Base-by-base conservation (phyloP, 2,329 filamentous ascomycete genomes). In the Tetracladium maxilliforme region DNA sequence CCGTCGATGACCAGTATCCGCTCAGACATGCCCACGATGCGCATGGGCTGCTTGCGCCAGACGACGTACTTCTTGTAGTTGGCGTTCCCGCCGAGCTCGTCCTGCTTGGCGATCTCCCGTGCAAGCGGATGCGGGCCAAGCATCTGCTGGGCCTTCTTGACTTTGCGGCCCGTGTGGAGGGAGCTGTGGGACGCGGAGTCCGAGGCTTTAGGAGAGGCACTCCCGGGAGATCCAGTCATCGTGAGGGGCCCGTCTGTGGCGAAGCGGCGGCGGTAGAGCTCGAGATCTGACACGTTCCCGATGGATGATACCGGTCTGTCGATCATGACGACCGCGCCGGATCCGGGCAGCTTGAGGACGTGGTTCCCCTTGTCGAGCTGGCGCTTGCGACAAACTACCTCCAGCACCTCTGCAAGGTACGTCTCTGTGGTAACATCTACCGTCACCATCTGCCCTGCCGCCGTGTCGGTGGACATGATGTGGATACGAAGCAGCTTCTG, bases 241-340 rank as follows among this genome's bases (percentile, higher is more conserved):
- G 71, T 74, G 19, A 80, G 56, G 6, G 73, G 71, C 2, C 76
- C 75, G 41, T 83, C 78, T 2, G 73, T 77, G 3, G 74, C 74
- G 43, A 86, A 86, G 26, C 79, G 72, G 11, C 79, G 66, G 10
- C 79, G 66, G 31, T 75, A 66, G 6, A 92, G 61, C 42, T 92
- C 81, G 7, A 92, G 61, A 35, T 86, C 77, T 3, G 68, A 65
- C 16, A 77, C 67, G 26, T 75, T 75, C 22, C 80, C 80, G 9
- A 90, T 72, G 0, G 79, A 81, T 33, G 79, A 75, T 4, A 90
- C 78, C 0, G 75, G 79, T 15, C 80, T 72, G 44, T 92, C 82
- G 8, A 78, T 61, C 28, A 80, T 69, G 16, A 80, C 79, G 9
- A 86, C 69, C 2, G 74, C 78, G 10, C 76, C 76, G 3, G 77